Percentiles rank a stretch among this genome's conserved stretches.
Evolutionary conservation across 2,329 filamentous ascomycete genomes (phyloP).

Genomic region (Raffaelea deltoideospora): DNA sequence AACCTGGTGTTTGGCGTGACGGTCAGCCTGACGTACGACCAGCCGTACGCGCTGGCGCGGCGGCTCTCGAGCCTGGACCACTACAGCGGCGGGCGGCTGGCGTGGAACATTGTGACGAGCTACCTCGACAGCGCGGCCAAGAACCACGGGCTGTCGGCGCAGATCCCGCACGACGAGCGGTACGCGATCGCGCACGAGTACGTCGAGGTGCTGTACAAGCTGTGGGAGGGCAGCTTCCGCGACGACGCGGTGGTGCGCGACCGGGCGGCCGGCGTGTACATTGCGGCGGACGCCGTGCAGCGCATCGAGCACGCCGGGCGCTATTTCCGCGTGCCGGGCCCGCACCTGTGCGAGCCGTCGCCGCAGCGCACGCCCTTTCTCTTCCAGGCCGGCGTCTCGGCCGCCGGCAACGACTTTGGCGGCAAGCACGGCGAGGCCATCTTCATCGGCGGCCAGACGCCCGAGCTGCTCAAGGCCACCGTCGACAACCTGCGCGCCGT

Average conservation of each 20-base stretch:
- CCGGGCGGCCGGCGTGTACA: neutral
- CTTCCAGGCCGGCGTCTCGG: constrained; percentile 11
- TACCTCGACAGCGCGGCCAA: constrained; percentile 7
- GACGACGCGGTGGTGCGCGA: constrained; percentile 5
- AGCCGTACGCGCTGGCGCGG: constrained; percentile 5
- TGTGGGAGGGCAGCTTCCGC: constrained; percentile 5
- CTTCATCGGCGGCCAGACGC: constrained; percentile 9
- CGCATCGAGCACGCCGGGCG: constrained; percentile 3
- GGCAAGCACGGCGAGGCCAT: constrained; percentile 11
- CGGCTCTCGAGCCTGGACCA: constrained; percentile 7
- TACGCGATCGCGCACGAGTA: constrained; percentile 11
- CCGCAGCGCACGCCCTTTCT: constrained; percentile 10
- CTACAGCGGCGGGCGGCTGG: constrained; percentile 3
- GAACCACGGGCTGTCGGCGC: constrained; percentile 6
- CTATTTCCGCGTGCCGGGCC: constrained; percentile 1
- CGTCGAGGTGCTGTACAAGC: constrained; percentile 11
- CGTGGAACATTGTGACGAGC: constrained; percentile 11
- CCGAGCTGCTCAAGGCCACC: constrained; percentile 1
- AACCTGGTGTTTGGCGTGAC: constrained; percentile 7
- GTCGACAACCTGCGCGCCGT: constrained; percentile 5
- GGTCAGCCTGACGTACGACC: constrained; percentile 2
- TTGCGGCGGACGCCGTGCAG: neutral
- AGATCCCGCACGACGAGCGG: constrained; percentile 10
- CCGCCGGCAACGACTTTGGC: constrained; percentile 10
- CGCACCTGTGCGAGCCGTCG: constrained; percentile 1